Conservation (phyloP, 768 basidiomycete species). For the Suillus decipiens region DNA sequence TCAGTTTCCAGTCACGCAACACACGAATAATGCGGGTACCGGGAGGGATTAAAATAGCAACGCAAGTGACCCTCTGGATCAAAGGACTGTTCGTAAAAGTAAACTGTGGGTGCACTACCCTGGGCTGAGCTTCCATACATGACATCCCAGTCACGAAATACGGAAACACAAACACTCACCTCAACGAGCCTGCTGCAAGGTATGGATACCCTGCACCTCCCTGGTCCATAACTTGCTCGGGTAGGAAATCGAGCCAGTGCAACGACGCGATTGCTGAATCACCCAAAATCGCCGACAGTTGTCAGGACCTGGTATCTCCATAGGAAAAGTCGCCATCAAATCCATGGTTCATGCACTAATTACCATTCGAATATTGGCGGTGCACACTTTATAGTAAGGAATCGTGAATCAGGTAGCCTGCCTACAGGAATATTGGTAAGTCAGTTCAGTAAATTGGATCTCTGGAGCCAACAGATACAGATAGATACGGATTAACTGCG, state of each 20-base stretch:
- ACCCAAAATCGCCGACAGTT: too few relatives aligned
- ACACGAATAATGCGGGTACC: neutral
- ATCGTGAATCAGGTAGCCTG: too few relatives aligned
- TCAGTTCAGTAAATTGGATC: too few relatives aligned
- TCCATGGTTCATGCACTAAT: too few relatives aligned
- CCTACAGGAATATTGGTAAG: too few relatives aligned
- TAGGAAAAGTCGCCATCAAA: too few relatives aligned
- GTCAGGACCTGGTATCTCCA: too few relatives aligned
- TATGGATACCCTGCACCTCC: neutral
- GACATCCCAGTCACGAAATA: neutral
- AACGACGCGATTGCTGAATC: neutral
- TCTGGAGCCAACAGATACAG: too few relatives aligned
- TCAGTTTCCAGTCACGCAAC: too few relatives aligned
- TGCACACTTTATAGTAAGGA: too few relatives aligned
- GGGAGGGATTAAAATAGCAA: neutral
- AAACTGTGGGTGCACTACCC: neutral
- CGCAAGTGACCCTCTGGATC: neutral
- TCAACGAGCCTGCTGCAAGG: neutral
- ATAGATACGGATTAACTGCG: too few relatives aligned
- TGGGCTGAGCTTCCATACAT: neutral
- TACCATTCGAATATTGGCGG: too few relatives aligned
- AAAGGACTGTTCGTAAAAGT: neutral
- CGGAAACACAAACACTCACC: neutral
- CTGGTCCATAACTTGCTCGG: neutral
- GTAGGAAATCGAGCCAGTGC: neutral